Conservation (phyloP, 1,284 basidiomycete species). For the Mycena sp. region DNA sequence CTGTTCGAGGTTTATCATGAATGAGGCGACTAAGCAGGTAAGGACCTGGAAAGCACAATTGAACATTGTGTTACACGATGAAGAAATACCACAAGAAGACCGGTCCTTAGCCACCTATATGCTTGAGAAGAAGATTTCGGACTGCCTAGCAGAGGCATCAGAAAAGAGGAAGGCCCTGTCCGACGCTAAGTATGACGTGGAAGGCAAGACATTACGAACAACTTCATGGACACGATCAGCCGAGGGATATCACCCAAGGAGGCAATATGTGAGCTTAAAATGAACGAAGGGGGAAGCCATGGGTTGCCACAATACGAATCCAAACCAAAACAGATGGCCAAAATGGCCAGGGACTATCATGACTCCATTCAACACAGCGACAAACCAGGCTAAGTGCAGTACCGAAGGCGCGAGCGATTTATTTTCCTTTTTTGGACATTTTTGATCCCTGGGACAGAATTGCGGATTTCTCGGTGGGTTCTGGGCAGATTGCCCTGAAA, state of each 20-base stretch:
- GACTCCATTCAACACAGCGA: constrained; percentile 8
- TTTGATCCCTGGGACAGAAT: no score
- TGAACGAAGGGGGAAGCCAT: neutral
- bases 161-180: constrained; percentile 14
- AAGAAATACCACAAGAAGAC: constrained; percentile 3
- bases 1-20: neutral
- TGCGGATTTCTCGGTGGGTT: no score
- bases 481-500: no score
- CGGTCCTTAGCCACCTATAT: neutral
- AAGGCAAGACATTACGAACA: constrained; percentile 9
- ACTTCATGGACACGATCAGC: neutral
- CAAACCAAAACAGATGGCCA: constrained; percentile 35
- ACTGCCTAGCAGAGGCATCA: neutral
- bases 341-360: no score
- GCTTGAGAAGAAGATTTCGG: constrained; percentile 4
- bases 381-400: constrained; percentile 2
- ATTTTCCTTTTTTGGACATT: no score
- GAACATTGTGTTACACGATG: no score
- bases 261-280: constrained; percentile 23
- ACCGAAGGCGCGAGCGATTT: no score
- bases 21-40: neutral
- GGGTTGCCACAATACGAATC: neutral
- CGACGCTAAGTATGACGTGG: constrained; percentile 2
- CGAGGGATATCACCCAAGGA: constrained; percentile 18
- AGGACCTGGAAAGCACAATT: neutral